Evolutionary conservation across 805 yeast genomes (phyloP).

Genomic region (Yarrowia phangngaensis): DNA sequence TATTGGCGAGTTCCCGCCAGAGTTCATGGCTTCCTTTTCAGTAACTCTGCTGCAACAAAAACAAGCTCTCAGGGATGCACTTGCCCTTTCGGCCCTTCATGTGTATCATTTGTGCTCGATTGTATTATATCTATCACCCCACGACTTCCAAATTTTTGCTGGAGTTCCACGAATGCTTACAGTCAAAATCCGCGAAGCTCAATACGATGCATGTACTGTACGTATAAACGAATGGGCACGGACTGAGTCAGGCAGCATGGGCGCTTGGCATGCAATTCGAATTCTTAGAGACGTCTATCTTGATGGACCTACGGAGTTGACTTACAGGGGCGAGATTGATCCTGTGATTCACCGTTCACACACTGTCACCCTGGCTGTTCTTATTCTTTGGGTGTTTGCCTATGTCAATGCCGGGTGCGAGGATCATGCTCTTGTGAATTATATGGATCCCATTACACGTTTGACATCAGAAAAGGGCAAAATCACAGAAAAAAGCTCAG

Average conservation of each 20-base stretch:
- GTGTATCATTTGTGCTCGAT: constrained; percentile 72
- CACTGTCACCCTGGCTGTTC: constrained; percentile 12
- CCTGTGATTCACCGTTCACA: constrained; percentile 18
- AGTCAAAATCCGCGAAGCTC: constrained; percentile 53
- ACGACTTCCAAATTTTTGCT: constrained; percentile 72
- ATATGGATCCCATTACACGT: constrained; percentile 5
- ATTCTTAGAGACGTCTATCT: constrained; percentile 60
- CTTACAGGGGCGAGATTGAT: constrained; percentile 8
- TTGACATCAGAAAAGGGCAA: constrained; percentile 1
- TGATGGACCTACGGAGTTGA: constrained; percentile 1
- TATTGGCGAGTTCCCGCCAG: constrained; percentile 10
- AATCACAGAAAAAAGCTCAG: constrained; percentile 5
- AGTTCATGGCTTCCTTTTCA: background rate
- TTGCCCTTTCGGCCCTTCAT: constrained; percentile 55
- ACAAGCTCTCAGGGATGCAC: background rate
- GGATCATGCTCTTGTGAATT: constrained; percentile 5
- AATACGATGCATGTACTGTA: constrained; percentile 48
- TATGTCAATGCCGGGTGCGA: constrained; percentile 19
- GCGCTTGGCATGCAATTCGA: constrained; percentile 56
- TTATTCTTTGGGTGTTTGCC: constrained; percentile 14
- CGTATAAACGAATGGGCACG: constrained; percentile 55
- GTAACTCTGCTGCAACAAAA: constrained; percentile 1
- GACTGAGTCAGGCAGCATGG: constrained; percentile 46
- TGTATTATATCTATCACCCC: constrained; percentile 65
- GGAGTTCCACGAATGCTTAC: constrained; percentile 83